Conservation (phyloP, 345 rosid genomes). For the Murraya paniculata region DNA sequence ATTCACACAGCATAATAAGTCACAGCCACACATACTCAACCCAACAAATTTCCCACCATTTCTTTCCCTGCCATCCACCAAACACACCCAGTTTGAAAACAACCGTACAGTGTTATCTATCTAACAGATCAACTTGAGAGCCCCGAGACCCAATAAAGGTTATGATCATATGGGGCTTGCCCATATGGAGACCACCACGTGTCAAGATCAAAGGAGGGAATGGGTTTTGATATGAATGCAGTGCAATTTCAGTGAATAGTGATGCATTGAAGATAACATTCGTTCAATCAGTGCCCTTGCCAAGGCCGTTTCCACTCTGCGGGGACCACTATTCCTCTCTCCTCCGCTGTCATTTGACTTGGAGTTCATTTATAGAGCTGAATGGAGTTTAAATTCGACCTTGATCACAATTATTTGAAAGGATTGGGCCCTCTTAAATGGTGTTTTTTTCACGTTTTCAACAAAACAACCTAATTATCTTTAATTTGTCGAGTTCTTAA, state of each 20-base stretch:
- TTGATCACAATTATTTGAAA: no score
- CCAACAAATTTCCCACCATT: not conserved
- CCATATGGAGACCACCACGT: not conserved
- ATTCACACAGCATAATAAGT: not conserved
- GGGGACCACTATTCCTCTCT: no score
- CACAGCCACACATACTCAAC: not conserved
- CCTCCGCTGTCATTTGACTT: no score
- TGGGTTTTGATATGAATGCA: not conserved
- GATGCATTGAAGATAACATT: no score
- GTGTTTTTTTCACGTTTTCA: no score
- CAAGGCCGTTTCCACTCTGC: no score
- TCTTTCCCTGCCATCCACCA: not conserved
- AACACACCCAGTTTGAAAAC: conserved; percentile 16
- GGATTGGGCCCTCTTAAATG: no score
- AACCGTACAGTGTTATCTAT: conserved; percentile 18
- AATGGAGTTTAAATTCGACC: no score
- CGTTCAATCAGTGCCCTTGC: no score
- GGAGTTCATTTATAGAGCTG: no score
- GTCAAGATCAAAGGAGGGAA: conserved; percentile 1
- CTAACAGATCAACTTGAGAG: conserved; percentile 10
- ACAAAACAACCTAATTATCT: no score
- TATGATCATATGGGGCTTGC: not conserved
- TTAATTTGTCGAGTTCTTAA: no score
- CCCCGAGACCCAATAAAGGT: not conserved
- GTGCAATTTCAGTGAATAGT: not conserved